These are phyloP conservation scores for Epichloe typhina DNA, from an alignment of 2,329 filamentous ascomycete genomes.

Conservation along the genomic window DNA sequence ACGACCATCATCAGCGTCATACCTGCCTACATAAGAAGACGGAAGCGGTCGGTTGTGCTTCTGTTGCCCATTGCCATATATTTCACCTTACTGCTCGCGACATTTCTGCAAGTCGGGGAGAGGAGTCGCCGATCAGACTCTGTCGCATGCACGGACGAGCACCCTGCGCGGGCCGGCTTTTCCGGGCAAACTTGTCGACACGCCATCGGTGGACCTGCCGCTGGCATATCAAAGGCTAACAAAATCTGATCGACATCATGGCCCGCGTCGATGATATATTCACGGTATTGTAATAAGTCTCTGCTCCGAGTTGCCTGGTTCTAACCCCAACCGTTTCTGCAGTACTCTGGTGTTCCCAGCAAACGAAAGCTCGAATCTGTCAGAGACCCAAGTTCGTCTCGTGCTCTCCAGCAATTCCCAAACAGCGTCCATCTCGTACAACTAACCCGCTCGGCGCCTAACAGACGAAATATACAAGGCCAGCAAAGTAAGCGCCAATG, in stretches of 20 bases:
- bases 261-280: constrained; percentile 47
- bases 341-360: constrained; percentile 33
- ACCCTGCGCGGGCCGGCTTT: neutral
- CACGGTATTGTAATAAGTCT: constrained; percentile 24
- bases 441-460: neutral
- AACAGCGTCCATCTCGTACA: neutral
- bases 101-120: too few species aligned
- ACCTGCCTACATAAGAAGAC: too few species aligned
- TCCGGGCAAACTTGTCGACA: neutral
- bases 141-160: too few species aligned
- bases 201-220: neutral
- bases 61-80: too few species aligned
- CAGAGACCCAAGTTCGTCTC: constrained; percentile 45
- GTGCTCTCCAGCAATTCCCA: neutral
- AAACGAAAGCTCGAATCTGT: constrained; percentile 52
- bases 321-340: neutral
- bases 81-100: too few species aligned
- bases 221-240: neutral
- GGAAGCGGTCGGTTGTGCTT: too few species aligned
- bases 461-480: constrained; percentile 52
- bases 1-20: too few species aligned
- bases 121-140: too few species aligned
- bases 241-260: constrained; percentile 22
- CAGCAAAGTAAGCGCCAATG: constrained; percentile 35
- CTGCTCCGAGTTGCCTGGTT: neutral